Percentiles rank a stretch among this genome's conserved stretches.
Evolutionary conservation across 371 early-diverging fungal genomes (phyloP).

Genomic region (Circinella umbellata): DNA sequence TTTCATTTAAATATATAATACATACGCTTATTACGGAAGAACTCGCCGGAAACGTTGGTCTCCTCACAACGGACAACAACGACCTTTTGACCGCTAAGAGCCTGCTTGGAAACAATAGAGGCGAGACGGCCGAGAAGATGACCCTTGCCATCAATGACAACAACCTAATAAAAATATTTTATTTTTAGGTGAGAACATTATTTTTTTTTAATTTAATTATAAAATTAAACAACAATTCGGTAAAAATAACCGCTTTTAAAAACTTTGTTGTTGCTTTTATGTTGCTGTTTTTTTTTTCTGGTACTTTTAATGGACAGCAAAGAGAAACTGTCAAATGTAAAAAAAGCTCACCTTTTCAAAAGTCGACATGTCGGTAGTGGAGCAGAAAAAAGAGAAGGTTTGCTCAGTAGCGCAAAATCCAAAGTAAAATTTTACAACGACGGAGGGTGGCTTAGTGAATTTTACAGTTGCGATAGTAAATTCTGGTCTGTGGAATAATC

Average conservation of each 20-base stretch:
- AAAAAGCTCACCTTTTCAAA: conserved; percentile 44
- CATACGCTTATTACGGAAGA: conserved; percentile 99
- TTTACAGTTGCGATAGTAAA: background rate
- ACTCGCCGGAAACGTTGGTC: conserved; percentile 96
- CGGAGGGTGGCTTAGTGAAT: background rate
- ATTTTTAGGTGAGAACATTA: too few relatives aligned
- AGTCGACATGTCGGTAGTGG: conserved; percentile 39
- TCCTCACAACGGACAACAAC: conserved; percentile 99
- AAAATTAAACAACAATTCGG: background rate
- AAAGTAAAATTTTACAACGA: conserved; percentile 8
- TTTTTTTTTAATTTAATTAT: conserved; percentile 8
- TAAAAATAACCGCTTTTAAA: too few relatives aligned
- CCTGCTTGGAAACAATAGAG: conserved; percentile 98
- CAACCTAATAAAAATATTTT: conserved; percentile 64
- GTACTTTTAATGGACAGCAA: conserved; percentile 1
- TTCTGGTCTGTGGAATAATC: background rate
- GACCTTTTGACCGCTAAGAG: conserved; percentile 97
- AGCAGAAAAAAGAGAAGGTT: conserved; percentile 26
- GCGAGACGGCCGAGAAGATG: conserved; percentile 99
- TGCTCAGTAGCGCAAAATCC: conserved; percentile 5
- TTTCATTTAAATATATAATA: conserved; percentile 18
- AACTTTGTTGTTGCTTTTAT: too few relatives aligned
- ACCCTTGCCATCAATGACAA: conserved; percentile 99
- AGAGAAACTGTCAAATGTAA: background rate
- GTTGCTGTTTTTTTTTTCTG: background rate